Evolutionary conservation across 768 basidiomycete genomes (phyloP).

Genomic region (Serendipita sp.): DNA sequence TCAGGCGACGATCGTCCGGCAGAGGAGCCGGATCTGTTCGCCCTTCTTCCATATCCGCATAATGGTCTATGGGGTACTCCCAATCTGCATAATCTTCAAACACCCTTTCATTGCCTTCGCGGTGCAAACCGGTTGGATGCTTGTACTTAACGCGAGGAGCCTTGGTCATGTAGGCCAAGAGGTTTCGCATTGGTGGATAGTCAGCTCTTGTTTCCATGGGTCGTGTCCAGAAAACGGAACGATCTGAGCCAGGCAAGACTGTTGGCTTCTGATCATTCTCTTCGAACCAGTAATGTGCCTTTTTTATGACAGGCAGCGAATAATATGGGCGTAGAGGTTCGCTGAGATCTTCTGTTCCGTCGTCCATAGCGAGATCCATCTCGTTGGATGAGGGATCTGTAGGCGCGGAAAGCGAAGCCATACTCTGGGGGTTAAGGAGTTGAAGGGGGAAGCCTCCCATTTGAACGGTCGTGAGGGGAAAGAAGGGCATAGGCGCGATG

Average conservation of each 20-base stretch:
- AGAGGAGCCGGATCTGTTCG: neutral
- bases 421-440: neutral
- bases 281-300: constrained; percentile 4
- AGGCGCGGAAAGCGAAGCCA: neutral
- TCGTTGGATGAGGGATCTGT: neutral
- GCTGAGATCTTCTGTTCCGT: neutral
- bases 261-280: neutral
- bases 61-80: neutral
- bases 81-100: neutral
- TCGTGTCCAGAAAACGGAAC: constrained; percentile 2
- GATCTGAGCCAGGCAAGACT: neutral
- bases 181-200: constrained; percentile 3
- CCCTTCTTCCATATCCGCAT: no score
- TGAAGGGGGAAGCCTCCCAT: neutral
- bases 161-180: neutral
- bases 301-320: neutral
- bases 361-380: neutral
- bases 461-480: neutral
- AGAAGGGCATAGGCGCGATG: neutral
- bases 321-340: neutral
- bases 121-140: neutral
- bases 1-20: neutral
- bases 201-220: neutral
- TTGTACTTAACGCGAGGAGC: neutral
- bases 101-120: neutral